Evolutionary conservation across 441 rosid genomes (phyloP), one percentile per base, ranked within the genome.

Genomic region (Rhodomyrtus psidioides): DNA sequence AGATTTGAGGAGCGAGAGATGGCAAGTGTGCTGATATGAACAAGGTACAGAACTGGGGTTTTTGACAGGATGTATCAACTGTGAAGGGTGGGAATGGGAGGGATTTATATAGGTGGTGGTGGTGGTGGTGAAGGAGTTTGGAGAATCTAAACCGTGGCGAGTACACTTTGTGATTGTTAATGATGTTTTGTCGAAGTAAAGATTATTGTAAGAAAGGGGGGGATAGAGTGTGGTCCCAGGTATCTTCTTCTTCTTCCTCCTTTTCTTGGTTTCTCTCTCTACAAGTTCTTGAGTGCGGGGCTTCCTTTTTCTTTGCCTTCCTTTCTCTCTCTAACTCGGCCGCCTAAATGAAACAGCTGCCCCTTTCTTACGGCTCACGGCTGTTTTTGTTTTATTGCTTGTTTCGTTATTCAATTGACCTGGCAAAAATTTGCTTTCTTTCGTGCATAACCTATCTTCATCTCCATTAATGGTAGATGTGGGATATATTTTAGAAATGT

Each of bases 211-310:
- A 83, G 7, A 12, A 49, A 12, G 2, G 85, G 85, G 85, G 85
- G 84, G 82, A 53, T 92, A 90, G 93, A 91, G 92, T 93, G 92
- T 91, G 92, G 93, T 88, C 94, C 89, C 93, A 82, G 2, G 59
- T 30, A 55, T 9, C 16, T 0, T 82, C n/a, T 49, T 49, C 51
- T 46, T 46, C 51, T 46, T 10, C 51, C 8, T 51, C 12, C n/a
- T 30, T 27, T 82, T 30, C 55, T 53, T 82, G 84, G 89, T 60
- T 90, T 87, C 89, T 87, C 84, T 82, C 82, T 84, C 62, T 85
- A 70, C 51, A 39, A 21, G 79, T 70, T 21, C 79, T 70, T 39
- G 79, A 70, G 79, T 70, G 79, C 16, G 51, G 79, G n/a, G n/a
- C 39, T 70, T 70, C 2, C 16, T 34, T 70, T 39, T 70, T 21